Percentiles rank a stretch among this genome's conserved stretches.
These are phyloP conservation scores for Solanum virginianum DNA, from an alignment of 257 asterid species.

Conservation along the genomic window DNA sequence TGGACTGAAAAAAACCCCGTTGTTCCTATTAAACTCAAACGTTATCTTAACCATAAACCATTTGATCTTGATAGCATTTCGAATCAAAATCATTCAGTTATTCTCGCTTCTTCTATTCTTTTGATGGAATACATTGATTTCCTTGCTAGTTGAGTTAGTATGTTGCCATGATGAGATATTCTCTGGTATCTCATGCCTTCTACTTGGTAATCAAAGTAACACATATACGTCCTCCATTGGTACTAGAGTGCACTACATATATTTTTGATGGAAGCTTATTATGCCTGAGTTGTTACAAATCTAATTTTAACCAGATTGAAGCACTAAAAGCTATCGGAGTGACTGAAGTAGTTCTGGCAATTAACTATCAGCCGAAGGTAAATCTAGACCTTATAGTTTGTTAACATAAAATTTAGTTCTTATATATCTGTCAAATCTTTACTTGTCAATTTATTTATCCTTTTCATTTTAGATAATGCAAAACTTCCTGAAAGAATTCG, in stretches of 20 bases:
- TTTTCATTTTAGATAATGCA: slow-evolving; percentile 46
- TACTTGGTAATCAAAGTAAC: background rate
- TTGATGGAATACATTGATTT: background rate
- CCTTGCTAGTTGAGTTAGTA: background rate
- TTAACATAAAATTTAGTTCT: background rate
- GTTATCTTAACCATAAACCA: background rate
- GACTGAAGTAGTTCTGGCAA: slow-evolving; percentile 90
- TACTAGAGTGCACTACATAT: background rate
- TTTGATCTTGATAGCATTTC: background rate
- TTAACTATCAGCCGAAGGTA: slow-evolving; percentile 97
- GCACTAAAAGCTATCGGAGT: slow-evolving; percentile 92
- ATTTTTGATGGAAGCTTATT: background rate
- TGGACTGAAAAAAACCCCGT: background rate
- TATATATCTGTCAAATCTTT: background rate
- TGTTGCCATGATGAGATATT: background rate
- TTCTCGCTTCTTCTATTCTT: background rate
- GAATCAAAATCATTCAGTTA: background rate
- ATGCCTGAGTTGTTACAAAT: background rate
- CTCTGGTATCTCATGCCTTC: background rate
- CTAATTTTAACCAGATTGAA: slow-evolving; percentile 47
- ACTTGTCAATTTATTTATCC: background rate
- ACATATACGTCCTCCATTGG: background rate
- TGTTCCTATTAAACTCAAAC: background rate
- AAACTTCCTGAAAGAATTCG: slow-evolving; percentile 70
- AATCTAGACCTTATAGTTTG: background rate